Base-by-base conservation (phyloP, 345 rosid species). In the Lagerstroemia speciosa region DNA sequence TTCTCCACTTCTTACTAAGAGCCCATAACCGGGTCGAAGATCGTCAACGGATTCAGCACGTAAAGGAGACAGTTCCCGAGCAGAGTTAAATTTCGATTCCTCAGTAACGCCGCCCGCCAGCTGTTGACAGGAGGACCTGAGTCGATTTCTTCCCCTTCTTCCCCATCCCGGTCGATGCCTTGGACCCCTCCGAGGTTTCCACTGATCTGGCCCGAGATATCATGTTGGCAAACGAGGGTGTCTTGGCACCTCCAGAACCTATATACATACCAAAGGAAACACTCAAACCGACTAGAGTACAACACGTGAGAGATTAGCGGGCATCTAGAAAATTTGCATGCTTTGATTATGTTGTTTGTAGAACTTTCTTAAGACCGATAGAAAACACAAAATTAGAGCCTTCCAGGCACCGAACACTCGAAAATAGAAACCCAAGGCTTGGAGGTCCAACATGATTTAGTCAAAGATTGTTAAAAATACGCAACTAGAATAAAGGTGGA, bases 51-150 rank as follows among this genome's bases (percentile, higher is more conserved):
- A 0, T 19, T 8, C 19, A 48, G 55, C 55, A 19, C 2, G 29
- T n/a, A n/a, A 8, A 6, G 33, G 33, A 29, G 32, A 27, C 63
- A 3, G 27, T n/a, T n/a, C 20, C 19, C 8, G 1, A 30, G 34
- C 34, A 16, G 33, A 14, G 55, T 9, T 19, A 12, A 29, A 58
- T 0, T 2, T 58, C 17, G 33, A 11, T 29, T 61, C 45, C 14
- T 82, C 77, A 91, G 78, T 91, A 93, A 55, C 95, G 90, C 48
- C 97, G 82, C 41, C 86, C 93, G 67, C 94, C 85, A 8, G 92
- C 73, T n/a, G 98, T 91, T 1, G 97, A 91, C 70, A 93, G 19
- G 64, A 93, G 94, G 60, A 94, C 91, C 37, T 88, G 86, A 67
- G 76, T 86, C 0, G 75, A 66, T 78, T 85, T 94, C 83, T 84